Base-by-base conservation (phyloP, 2,329 filamentous ascomycete genomes). In the Penicillium sp. region DNA sequence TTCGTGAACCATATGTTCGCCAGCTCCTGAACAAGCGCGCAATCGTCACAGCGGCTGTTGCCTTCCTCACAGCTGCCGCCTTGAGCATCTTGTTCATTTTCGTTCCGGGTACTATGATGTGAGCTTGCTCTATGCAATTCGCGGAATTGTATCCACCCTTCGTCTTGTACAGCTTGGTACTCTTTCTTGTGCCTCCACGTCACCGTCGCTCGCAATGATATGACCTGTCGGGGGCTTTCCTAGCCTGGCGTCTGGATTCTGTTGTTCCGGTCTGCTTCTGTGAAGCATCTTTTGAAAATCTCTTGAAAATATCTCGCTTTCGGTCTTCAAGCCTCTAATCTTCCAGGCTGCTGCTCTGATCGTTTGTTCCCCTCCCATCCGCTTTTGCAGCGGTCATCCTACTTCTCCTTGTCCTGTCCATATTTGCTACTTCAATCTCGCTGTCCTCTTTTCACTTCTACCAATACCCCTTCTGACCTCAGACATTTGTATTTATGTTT, bases 11-110 rank as follows among this genome's bases (percentile, higher is more conserved):
- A 0, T 99, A 95, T 71, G 90, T 99, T 54, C 89, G 91, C 63
- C 90, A 87, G 70, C 86, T 98, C 21, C 83, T 99, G 55, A 87
- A 86, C 64, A 93, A 93, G 73, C 89, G 95, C 57, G 88, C 95
- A 0, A 71, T 91, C 44, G 92, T 95, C 78, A 90, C 95, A 14
- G 78, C 97, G 14, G 80, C 85, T 9, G 83, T 95, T 60, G 93
- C 93, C 29, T 73, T 88, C 27, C 73, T 96, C 31, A 82, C 96
- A 54, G 90, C 93, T 62, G 87, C 90, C 3, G 90, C 87, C n/a
- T 78, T 98, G 14, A 91, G 90, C 68, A 84, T 95, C 56, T 80
- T 99, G 26, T 99, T 99, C 79, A 93, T 97, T 66, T 88, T 99
- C 57, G 95, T 99, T 4, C 95, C 95, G 1, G 93, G 95, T 54